These are phyloP conservation scores for Xylaria hypoxylon DNA, from an alignment of 2,329 filamentous ascomycete genomes.

Conservation along the genomic window DNA sequence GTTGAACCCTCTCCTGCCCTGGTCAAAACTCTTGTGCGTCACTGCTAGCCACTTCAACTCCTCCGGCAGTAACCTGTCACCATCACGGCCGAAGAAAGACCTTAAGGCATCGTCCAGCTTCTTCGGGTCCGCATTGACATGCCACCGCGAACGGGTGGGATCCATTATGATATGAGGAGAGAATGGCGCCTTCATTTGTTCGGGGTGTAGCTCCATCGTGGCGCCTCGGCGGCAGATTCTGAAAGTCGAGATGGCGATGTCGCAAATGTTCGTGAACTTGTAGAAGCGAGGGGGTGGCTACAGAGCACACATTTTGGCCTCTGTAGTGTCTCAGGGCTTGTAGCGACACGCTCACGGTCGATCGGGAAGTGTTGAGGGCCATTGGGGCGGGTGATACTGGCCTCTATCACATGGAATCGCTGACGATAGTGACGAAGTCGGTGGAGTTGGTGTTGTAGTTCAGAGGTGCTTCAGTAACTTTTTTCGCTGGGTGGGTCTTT, in stretches of 20 bases:
- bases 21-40: conserved; percentile 98
- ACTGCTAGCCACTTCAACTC: conserved; percentile 97
- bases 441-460: neutral
- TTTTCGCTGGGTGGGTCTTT: conserved; percentile 32
- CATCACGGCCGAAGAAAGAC: conserved; percentile 77
- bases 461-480: conserved; percentile 33
- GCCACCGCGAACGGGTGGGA: conserved; percentile 66
- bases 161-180: conserved; percentile 69
- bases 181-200: conserved; percentile 76
- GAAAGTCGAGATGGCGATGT: conserved; percentile 39
- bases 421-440: conserved; percentile 1
- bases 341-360: conserved; percentile 50
- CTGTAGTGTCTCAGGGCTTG: conserved; percentile 50
- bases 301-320: conserved; percentile 33
- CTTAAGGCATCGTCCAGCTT: conserved; percentile 82
- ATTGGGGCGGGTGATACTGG: conserved; percentile 43
- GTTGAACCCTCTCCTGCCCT: conserved; percentile 93
- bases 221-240: conserved; percentile 49
- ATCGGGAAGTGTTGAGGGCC: conserved; percentile 53
- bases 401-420: conserved; percentile 22
- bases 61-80: conserved; percentile 80
- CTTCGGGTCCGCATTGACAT: conserved; percentile 79
- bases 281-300: conserved; percentile 33
- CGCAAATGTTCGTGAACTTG: conserved; percentile 43
- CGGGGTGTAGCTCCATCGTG: conserved; percentile 78